Base-by-base conservation (phyloP, 345 rosid species). In the Draba incana region DNA sequence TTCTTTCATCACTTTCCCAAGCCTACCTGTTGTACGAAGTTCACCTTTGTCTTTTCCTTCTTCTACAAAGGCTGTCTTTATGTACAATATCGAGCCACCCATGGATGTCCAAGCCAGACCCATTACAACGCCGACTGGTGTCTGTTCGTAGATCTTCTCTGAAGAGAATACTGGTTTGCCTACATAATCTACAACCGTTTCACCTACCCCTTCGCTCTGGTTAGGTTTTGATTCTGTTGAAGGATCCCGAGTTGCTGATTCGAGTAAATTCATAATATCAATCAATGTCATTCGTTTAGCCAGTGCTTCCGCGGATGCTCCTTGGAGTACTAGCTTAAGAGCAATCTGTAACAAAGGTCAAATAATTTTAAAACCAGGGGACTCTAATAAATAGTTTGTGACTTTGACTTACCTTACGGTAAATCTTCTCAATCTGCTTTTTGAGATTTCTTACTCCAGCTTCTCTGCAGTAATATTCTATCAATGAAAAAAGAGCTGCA, bases 101-200 rank as follows among this genome's bases (percentile, higher is more conserved):
- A 92, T 89, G 20, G 96, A 84, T 44, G 98, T 92, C 92, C 98
- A 92, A 53, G 95, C 98, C 62, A 92, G 95, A 56, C 98, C 96
- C 98, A 92, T 88, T 28, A 92, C 98, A 30, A 92, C 97, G 45
- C 98, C 98, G 4, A 84, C 70, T 5, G 98, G 98, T 41, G 98
- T 88, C 71, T 71, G 84, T 37, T 86, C 85, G 13, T 89, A 92
- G 12, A 92, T 83, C 62, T 89, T 88, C 39, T 90, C 98, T 4
- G 88, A 93, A 10, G 85, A 96, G 77, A 92, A 92, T n/a, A 88
- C 90, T 0, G 93, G 93, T 77, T 86, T 88, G 55, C 97, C 98
- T 43, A 92, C 96, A 69, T 77, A 92, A 70, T 92, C 86, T 16
- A 77, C 84, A 64, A 71, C 61, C 30, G 41, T 38, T 30, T 11